These are phyloP conservation scores for Ceratobasidium sp. DNA, from an alignment of 1,284 basidiomycete species.

Conservation along the genomic window DNA sequence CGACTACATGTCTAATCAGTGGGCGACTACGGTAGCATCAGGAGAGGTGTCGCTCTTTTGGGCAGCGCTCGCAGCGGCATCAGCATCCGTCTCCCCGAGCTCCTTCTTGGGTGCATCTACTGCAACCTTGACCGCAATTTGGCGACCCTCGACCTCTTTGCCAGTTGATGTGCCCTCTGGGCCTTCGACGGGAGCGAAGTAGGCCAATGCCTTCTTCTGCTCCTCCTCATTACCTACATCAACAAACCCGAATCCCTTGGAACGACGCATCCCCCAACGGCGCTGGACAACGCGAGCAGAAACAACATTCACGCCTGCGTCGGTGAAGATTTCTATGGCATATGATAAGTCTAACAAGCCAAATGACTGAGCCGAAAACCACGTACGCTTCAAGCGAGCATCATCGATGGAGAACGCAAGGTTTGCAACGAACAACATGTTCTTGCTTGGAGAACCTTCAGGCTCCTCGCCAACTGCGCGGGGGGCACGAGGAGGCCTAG, in stretches of 20 bases:
- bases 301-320: conserved; percentile 81
- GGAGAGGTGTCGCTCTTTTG: conserved; percentile 47
- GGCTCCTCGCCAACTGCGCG: conserved; percentile 82
- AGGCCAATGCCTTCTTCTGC: conserved; percentile 85
- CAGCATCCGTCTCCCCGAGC: conserved; percentile 55
- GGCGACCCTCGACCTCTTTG: conserved; percentile 78
- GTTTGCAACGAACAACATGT: conserved; percentile 93
- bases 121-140: conserved; percentile 89
- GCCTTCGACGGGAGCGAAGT: conserved; percentile 42
- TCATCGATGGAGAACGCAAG: conserved; percentile 93
- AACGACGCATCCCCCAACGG: conserved; percentile 83
- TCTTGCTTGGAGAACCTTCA: conserved; percentile 83
- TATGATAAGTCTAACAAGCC: conserved; percentile 50
- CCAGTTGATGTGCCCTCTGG: conserved; percentile 58
- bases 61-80: conserved; percentile 48
- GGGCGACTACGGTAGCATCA: conserved; percentile 39
- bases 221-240: conserved; percentile 86
- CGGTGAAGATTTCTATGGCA: conserved; percentile 83
- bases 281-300: conserved; percentile 88
- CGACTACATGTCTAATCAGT: conserved; percentile 30
- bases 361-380: background rate
- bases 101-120: conserved; percentile 68
- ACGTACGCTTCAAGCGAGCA: conserved; percentile 55
- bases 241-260: conserved; percentile 95
- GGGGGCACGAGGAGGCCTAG: conserved; percentile 67